Conservation (phyloP, 106 monocot species). For the Apostasia shenzhenica region DNA sequence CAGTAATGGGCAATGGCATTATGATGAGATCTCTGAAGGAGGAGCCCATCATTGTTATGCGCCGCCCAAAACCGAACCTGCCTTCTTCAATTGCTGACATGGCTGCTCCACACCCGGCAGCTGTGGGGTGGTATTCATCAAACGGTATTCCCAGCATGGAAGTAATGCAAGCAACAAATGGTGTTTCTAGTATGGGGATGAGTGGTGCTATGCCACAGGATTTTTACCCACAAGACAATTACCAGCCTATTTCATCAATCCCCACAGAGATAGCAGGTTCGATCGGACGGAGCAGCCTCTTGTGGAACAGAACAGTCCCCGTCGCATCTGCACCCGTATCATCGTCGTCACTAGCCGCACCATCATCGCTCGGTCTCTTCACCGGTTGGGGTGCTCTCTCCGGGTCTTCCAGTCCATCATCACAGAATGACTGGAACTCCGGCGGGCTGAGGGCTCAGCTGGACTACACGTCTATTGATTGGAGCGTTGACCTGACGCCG, state of each 20-base stretch:
- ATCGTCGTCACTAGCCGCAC: not conserved
- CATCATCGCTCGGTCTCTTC: slow-evolving; percentile 51
- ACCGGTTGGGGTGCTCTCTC: slow-evolving; percentile 31
- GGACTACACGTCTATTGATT: slow-evolving; percentile 86
- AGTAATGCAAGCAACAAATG: slow-evolving; percentile 20
- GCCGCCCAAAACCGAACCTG: slow-evolving; percentile 47
- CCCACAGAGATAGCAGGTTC: slow-evolving; percentile 16
- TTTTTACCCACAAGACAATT: slow-evolving; percentile 24
- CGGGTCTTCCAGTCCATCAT: slow-evolving; percentile 23
- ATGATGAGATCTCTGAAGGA: slow-evolving; percentile 21
- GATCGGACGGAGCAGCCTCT: slow-evolving; percentile 21
- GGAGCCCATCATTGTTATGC: slow-evolving; percentile 76
- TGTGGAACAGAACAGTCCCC: slow-evolving; percentile 20
- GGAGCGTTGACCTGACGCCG: slow-evolving; percentile 54
- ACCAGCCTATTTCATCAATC: slow-evolving; percentile 16
- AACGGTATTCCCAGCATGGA: slow-evolving; percentile 17
- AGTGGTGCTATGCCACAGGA: slow-evolving; percentile 16
- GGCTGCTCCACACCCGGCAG: slow-evolving; percentile 22
- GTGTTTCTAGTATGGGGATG: slow-evolving; percentile 13
- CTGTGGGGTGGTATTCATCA: slow-evolving; percentile 33
- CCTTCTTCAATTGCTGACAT: slow-evolving; percentile 14
- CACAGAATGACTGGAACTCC: slow-evolving; percentile 48
- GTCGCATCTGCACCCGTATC: not conserved
- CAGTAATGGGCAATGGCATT: slow-evolving; percentile 16
- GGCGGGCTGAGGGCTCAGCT: slow-evolving; percentile 18